These are phyloP conservation scores for Thielaviopsis musarum DNA, from an alignment of 2,329 filamentous ascomycete genomes.

Conservation along the genomic window DNA sequence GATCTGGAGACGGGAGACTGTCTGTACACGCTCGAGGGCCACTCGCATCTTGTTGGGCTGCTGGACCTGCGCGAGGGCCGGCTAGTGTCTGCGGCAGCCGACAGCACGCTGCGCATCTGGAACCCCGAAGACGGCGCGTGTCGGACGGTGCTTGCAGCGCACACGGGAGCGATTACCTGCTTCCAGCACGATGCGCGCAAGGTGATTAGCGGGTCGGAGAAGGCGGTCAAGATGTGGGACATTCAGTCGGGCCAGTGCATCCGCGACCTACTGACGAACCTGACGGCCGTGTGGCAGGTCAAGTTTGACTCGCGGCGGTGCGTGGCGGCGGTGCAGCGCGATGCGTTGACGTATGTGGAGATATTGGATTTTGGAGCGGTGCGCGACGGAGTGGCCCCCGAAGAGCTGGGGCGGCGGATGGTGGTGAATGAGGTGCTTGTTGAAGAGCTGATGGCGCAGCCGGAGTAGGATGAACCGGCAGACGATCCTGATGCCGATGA, in stretches of 20 bases:
- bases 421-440: constrained; percentile 43
- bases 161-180: constrained; percentile 94
- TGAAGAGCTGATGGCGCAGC: constrained; percentile 31
- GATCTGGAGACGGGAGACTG: constrained; percentile 73
- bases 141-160: constrained; percentile 75
- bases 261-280: constrained; percentile 78
- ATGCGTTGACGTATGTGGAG: constrained; percentile 91
- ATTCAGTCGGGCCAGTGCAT: constrained; percentile 82
- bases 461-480: constrained; percentile 15
- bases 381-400: constrained; percentile 65
- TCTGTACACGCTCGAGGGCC: constrained; percentile 80
- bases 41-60: constrained; percentile 79
- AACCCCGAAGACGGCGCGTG: constrained; percentile 86
- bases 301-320: constrained; percentile 92
- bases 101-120: constrained; percentile 92
- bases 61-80: constrained; percentile 79
- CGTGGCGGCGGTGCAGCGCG: constrained; percentile 88
- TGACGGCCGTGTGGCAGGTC: constrained; percentile 98
- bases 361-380: constrained; percentile 94
- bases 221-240: constrained; percentile 98
- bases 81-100: constrained; percentile 85
- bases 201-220: constrained; percentile 88
- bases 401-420: constrained; percentile 65
- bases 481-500: not conserved
- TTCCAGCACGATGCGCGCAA: constrained; percentile 97